Percentiles rank a stretch among this genome's conserved stretches.
Conservation (phyloP, 2,329 filamentous ascomycete species). For the Penicillium sp. region DNA sequence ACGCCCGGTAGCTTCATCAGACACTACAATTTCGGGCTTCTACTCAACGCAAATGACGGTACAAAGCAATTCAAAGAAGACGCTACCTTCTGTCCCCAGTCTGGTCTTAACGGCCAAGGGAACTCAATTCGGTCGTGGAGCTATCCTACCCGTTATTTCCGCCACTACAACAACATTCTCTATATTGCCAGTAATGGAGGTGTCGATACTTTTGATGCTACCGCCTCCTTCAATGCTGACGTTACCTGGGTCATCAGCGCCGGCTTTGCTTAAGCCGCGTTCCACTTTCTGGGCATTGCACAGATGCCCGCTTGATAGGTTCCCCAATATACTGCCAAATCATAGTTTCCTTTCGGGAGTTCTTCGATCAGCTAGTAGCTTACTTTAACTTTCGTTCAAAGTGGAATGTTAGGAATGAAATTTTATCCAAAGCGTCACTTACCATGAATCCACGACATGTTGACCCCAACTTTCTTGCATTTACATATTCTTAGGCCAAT, state of each 20-base stretch:
- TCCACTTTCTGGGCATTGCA: neutral
- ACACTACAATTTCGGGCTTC: constrained; percentile 58
- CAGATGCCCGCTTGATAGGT: neutral
- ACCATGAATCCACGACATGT: too few species aligned
- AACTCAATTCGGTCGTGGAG: constrained; percentile 61
- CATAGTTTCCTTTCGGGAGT: neutral
- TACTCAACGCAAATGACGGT: constrained; percentile 56
- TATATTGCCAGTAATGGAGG: constrained; percentile 61
- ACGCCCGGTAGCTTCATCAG: constrained; percentile 62
- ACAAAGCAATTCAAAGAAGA: constrained; percentile 63
- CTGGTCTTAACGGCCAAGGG: constrained; percentile 56
- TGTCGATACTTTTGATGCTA: constrained; percentile 57
- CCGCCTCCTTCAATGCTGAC: constrained; percentile 57
- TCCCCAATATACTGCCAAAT: neutral
- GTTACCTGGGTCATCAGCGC: constrained; percentile 55
- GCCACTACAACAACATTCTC: constrained; percentile 55
- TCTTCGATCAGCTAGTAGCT: neutral
- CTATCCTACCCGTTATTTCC: constrained; percentile 63
- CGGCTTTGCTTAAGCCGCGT: constrained; percentile 47
- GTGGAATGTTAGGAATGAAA: neutral
- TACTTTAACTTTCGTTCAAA: neutral
- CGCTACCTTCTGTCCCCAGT: constrained; percentile 64
- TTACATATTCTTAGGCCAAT: too few species aligned
- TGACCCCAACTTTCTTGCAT: too few species aligned
- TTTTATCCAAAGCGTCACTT: neutral